Evolutionary conservation across 176 grass and related monocot genomes (phyloP).

Genomic region (Rhynchospora tenuis): DNA sequence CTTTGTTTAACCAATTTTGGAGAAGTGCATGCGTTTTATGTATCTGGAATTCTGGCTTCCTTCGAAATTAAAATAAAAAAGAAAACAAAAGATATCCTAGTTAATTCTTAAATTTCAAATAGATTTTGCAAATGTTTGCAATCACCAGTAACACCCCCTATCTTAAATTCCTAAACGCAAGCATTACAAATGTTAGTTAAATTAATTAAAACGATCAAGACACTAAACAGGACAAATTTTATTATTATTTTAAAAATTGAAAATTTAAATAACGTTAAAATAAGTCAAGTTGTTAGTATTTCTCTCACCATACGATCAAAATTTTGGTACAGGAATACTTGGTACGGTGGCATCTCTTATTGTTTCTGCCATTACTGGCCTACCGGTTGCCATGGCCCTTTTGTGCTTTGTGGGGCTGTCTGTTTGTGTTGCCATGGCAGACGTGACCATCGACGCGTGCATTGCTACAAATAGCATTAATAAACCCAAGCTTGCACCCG

Average conservation of each 20-base stretch:
- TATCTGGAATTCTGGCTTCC: not conserved
- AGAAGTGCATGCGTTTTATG: not conserved
- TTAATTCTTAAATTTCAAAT: not conserved
- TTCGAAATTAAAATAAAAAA: not conserved
- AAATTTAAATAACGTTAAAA: not conserved
- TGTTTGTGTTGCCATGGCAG: conserved; percentile 61
- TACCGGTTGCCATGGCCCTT: conserved; percentile 52
- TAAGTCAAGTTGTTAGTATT: not conserved
- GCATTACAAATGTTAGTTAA: not conserved
- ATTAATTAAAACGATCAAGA: not conserved
- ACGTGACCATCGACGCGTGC: conserved; percentile 87
- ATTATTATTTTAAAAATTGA: not conserved
- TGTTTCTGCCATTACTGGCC: conserved; percentile 31
- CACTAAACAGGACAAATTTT: not conserved
- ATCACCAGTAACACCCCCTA: not conserved
- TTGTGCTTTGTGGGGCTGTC: conserved; percentile 67
- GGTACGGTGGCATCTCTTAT: conserved; percentile 31
- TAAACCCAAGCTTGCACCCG: conserved; percentile 63
- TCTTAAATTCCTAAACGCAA: not conserved
- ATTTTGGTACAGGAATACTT: conserved; percentile 53
- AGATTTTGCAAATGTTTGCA: not conserved
- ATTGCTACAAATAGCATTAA: conserved; percentile 92
- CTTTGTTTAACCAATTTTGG: not conserved
- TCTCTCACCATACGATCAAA: not conserved
- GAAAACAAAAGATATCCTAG: not conserved